These are phyloP conservation scores for Fusarium protoensiforme DNA, from an alignment of 2,329 filamentous ascomycete genomes.

Conservation along the genomic window DNA sequence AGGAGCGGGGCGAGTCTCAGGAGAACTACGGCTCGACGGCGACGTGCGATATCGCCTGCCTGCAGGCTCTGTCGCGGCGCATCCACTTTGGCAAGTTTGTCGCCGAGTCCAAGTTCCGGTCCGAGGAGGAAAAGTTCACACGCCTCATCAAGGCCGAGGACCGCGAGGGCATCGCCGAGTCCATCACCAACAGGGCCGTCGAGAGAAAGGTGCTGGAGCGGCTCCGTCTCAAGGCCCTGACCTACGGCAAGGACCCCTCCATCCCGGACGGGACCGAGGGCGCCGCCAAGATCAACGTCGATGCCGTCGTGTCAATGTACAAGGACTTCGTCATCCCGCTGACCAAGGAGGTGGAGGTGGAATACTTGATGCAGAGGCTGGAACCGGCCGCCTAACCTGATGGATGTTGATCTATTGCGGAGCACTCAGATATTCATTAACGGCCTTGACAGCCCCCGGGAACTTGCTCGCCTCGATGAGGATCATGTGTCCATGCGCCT, in stretches of 20 bases:
- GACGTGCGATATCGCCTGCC: slow-evolving; percentile 87
- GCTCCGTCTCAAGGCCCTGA: slow-evolving; percentile 87
- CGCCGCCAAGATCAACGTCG: slow-evolving; percentile 87
- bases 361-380: slow-evolving; percentile 95
- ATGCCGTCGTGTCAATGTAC: slow-evolving; percentile 92
- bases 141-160: slow-evolving; percentile 84
- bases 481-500: slow-evolving; percentile 85
- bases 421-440: slow-evolving; percentile 77
- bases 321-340: slow-evolving; percentile 93
- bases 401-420: slow-evolving; percentile 50
- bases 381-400: slow-evolving; percentile 51
- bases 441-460: slow-evolving; percentile 77
- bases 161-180: slow-evolving; percentile 82
- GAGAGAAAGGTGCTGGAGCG: slow-evolving; percentile 93
- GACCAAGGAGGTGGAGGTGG: slow-evolving; percentile 98
- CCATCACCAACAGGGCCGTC: slow-evolving; percentile 90
- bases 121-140: slow-evolving; percentile 84
- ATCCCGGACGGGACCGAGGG: slow-evolving; percentile 63
- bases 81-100: slow-evolving; percentile 99
- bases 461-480: slow-evolving; percentile 86
- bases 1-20: slow-evolving; percentile 83
- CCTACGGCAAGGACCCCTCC: slow-evolving; percentile 91
- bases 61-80: slow-evolving; percentile 89
- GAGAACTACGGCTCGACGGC: slow-evolving; percentile 97
- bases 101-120: slow-evolving; percentile 92